A percentile compares a stretch with the other conserved stretches of the same genome.
These are phyloP conservation scores for Rhodotorula sp. DNA, from an alignment of 1,284 basidiomycete genomes.

Conservation along the genomic window DNA sequence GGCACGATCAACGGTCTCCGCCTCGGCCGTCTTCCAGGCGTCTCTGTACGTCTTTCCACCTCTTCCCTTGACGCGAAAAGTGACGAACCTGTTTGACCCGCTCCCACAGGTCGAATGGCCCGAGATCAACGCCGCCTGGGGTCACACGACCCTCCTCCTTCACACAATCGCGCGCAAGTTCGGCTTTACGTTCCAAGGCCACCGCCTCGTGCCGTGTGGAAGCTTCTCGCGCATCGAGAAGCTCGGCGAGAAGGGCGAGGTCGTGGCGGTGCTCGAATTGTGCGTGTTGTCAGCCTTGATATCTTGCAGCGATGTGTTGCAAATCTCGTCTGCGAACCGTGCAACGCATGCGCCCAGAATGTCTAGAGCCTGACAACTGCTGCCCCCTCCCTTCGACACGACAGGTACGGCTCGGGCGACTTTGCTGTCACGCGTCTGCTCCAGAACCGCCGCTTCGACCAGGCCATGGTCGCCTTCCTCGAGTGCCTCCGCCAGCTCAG, in stretches of 20 bases:
- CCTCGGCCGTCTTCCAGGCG: conserved; percentile 77
- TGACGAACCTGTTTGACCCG: not conserved
- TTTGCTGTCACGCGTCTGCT: conserved; percentile 80
- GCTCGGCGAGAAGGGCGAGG: conserved; percentile 53
- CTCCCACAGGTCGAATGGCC: conserved; percentile 83
- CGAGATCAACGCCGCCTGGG: conserved; percentile 99
- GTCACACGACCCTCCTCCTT: conserved; percentile 86
- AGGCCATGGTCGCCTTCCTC: conserved; percentile 92
- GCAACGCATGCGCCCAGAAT: too few species aligned
- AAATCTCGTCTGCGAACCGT: too few species aligned
- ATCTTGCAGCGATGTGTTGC: too few species aligned
- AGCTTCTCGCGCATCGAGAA: conserved; percentile 89
- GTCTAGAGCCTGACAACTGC: too few species aligned
- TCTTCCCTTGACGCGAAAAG: conserved; percentile 10
- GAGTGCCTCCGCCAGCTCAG: conserved; percentile 90
- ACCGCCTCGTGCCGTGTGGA: conserved; percentile 85
- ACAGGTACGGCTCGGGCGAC: conserved; percentile 73
- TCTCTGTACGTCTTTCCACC: conserved; percentile 59
- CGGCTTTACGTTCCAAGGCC: conserved; percentile 83
- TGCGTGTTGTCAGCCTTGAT: conserved; percentile 53
- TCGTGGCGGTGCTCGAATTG: conserved; percentile 72
- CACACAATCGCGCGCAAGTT: conserved; percentile 88
- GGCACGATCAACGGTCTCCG: conserved; percentile 96
- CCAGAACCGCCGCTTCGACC: conserved; percentile 93
- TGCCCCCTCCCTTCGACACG: too few species aligned